Conservation (phyloP, 1,284 basidiomycete species). For the Ustilago bromivora region DNA sequence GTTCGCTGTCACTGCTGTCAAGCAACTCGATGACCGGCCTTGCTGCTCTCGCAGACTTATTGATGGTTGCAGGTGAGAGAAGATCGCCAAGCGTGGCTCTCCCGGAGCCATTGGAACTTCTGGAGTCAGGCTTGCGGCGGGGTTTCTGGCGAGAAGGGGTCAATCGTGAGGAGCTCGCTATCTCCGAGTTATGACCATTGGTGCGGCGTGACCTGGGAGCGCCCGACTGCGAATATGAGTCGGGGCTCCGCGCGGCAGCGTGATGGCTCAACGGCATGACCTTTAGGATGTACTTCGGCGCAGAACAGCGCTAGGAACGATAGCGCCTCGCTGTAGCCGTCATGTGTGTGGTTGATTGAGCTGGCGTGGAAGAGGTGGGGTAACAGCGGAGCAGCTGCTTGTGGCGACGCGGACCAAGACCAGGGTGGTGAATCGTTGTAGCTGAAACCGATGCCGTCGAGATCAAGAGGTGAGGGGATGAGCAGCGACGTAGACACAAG, state of each 20-base stretch:
- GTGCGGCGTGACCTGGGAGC: conserved; percentile 2
- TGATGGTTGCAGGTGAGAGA: neutral
- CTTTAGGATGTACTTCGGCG: conserved; percentile 11
- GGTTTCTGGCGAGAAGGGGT: conserved; percentile 7
- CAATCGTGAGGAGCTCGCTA: conserved; percentile 20
- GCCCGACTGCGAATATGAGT: neutral
- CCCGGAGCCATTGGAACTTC: neutral
- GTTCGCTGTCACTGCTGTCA: conserved; percentile 33
- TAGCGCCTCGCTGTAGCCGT: conserved; percentile 13
- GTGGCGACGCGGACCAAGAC: neutral
- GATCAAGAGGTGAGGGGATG: neutral
- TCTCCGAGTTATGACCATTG: conserved; percentile 1
- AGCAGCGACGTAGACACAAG: neutral
- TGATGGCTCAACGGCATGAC: conserved; percentile 33
- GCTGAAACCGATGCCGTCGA: neutral
- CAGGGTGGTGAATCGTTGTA: too few relatives aligned
- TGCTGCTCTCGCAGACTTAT: neutral
- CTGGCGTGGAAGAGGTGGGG: neutral
- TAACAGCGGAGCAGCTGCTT: neutral
- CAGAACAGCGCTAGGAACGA: conserved; percentile 17
- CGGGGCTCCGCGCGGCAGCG: conserved; percentile 4
- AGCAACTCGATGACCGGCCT: conserved; percentile 26
- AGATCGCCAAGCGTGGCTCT: conserved; percentile 18
- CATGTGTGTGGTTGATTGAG: conserved; percentile 14
- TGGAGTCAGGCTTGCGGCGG: neutral